Base-by-base conservation (phyloP, 2,329 filamentous ascomycete species). In the Diaporthe helianthi region DNA sequence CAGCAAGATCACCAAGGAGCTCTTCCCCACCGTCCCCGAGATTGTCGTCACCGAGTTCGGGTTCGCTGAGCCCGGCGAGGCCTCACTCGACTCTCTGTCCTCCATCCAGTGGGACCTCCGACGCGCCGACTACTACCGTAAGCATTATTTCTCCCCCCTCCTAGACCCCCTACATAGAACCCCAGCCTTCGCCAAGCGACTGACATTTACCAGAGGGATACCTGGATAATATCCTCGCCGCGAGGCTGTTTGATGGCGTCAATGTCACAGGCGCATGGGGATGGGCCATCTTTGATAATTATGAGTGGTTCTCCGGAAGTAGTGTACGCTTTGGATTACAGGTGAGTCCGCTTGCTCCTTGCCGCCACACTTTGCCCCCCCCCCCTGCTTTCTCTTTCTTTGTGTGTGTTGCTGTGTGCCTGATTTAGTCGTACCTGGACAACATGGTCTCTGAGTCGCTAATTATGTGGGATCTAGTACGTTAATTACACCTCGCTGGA, bases 41-140 rank as follows among this genome's bases (percentile, higher is more conserved):
- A 67, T 67, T 22, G 52, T 58, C 1, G 54, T 67, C 26, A 60
- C 65, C n/a, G 65, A 67, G 65, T 67, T 67, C 5, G 65, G 65
- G 13, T 67, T 67, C 31, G 44, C 65, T 1, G 65, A 67, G 52
- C 65, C 65, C 1, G 53, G 53, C 9, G 65, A 67, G 65, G 47
- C 17, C 13, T 7, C 4, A 15, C 58, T 55, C 17, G 24, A 41
- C 41, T 52, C 53, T 22, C 31, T 68, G 31, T 38, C 47, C 15
- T 47, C 47, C 10, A 38, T 58, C 17, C 55, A 55, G 46, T 68
- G 54, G 54, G 65, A 68, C n/a, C 55, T 68, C 24, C 53, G 53
- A 10, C 65, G 65, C 4, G 65, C 65, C 33, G 65, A 68, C 19
- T 61, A 61, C 26, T 61, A 61, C 44, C 53, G 44, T 46, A 4